Evolutionary conservation across 306 rosid species (phyloP), one percentile per base, ranked within the genome.

Genomic region (Gynostemma pentaphyllum): DNA sequence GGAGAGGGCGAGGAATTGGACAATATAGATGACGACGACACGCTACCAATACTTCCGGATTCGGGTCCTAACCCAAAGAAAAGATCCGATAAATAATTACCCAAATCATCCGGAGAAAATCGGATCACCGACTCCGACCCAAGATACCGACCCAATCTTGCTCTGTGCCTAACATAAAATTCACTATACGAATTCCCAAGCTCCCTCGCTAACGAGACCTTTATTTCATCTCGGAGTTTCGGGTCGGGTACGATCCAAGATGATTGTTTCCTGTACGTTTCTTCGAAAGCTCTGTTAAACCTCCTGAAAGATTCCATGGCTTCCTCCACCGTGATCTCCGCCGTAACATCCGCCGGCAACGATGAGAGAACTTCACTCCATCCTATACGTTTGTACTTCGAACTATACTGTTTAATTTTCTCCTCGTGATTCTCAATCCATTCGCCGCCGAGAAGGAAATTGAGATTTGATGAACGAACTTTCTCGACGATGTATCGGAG

Each of bases 401-500:
- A 69, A 0, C 73, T 70, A 29, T 82, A 80, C 62, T 78, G 84
- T 19, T 76, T 74, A n/a, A 80, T 77, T 79, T 76, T 85, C 22
- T 52, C 1, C 4, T 82, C 86, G 64, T 80, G 79, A 23, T 66
- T 73, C 14, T 27, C 22, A 23, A 82, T 71, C 92, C 88, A 85
- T 4, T 82, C 70, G 6, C 75, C 78, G 1, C 86, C 86, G 5
- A 85, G 68, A 9, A 76, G 53, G 45, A 78, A 65, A 41, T 81
- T 55, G 36, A 85, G 71, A 55, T 76, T 85, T 14, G 92, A 78
- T n/a, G 39, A 52, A 0, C 88, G 84, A 0, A 76, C 84, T 40
- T 85, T 85, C 18, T 41, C 70, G 69, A 85, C 84, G 66, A 85
- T 68, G 82, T 85, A 85, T 28, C 79, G 88, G 56, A 85, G 83